These are phyloP conservation scores for Yarrowia deformans DNA, from an alignment of 805 yeast species.

Conservation along the genomic window DNA sequence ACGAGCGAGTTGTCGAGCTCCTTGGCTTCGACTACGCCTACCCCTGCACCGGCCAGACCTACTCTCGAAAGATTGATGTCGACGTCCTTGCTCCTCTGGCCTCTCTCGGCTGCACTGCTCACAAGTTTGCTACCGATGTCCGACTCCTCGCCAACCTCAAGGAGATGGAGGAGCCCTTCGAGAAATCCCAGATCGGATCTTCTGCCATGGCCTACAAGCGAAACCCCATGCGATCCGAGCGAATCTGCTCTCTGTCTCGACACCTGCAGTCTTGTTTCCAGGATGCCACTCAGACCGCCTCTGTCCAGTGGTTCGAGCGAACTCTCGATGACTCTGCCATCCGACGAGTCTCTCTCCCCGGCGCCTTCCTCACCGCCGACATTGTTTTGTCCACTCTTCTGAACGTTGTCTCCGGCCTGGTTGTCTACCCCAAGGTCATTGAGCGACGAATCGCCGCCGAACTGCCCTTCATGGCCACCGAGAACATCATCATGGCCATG, in stretches of 20 bases:
- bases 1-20: constrained; percentile 88
- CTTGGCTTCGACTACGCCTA: constrained; percentile 94
- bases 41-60: constrained; percentile 99
- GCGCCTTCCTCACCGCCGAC: constrained; percentile 96
- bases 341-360: constrained; percentile 94
- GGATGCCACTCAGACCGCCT: constrained; percentile 95
- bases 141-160: constrained; percentile 95
- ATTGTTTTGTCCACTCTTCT: constrained; percentile 85
- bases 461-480: constrained; percentile 99
- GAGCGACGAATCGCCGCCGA: constrained; percentile 94
- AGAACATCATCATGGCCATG: constrained; percentile 99
- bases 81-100: constrained; percentile 92
- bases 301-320: constrained; percentile 99
- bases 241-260: constrained; percentile 98
- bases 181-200: constrained; percentile 97
- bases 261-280: constrained; percentile 89
- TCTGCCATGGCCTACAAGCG: constrained; percentile 99
- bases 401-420: constrained; percentile 93
- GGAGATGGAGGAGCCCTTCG: constrained; percentile 98
- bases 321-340: constrained; percentile 98
- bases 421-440: constrained; percentile 98
- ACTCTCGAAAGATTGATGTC: constrained; percentile 96
- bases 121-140: constrained; percentile 96
- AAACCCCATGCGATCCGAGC: constrained; percentile 99
- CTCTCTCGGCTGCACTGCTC: constrained; percentile 94